phyloP scores from a whole-genome alignment of 805 yeast species.

The Spathaspora gorwiae region DNA sequence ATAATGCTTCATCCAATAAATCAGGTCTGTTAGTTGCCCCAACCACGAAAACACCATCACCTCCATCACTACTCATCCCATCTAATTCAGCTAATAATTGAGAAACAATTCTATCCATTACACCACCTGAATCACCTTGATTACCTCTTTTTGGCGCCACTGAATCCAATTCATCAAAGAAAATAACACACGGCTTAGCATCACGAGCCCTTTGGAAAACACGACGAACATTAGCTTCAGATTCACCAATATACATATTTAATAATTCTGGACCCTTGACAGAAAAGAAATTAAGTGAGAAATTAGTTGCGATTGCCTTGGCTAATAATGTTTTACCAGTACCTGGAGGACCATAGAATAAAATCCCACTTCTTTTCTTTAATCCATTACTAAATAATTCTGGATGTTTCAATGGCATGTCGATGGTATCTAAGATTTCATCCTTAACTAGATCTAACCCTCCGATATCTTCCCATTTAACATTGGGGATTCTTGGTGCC shows the following conservation, averaged over 20 bases:
- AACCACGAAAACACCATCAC: slow-evolving; percentile 85
- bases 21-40: slow-evolving; percentile 99
- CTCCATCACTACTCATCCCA: slow-evolving; percentile 83
- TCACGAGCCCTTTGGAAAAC: slow-evolving; percentile 94
- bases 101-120: slow-evolving; percentile 97
- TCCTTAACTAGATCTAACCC: slow-evolving; percentile 87
- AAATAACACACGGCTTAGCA: slow-evolving; percentile 95
- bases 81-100: slow-evolving; percentile 92
- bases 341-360: slow-evolving; percentile 98
- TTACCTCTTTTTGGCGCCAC: slow-evolving; percentile 98
- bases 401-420: slow-evolving; percentile 91
- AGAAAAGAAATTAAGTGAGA: slow-evolving; percentile 88
- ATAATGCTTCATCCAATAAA: slow-evolving; percentile 84
- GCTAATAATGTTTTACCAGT: slow-evolving; percentile 96
- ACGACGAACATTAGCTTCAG: slow-evolving; percentile 93
- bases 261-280: slow-evolving; percentile 96
- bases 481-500: slow-evolving; percentile 93
- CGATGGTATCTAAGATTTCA: slow-evolving; percentile 92
- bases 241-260: slow-evolving; percentile 98
- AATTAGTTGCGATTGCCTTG: slow-evolving; percentile 94
- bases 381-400: slow-evolving; percentile 83
- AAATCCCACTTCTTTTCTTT: slow-evolving; percentile 88
- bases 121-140: slow-evolving; percentile 98
- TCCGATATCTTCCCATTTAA: slow-evolving; percentile 96
- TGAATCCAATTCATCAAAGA: slow-evolving; percentile 95